Conservation (phyloP, 805 yeast species). For the Teunomyces gatunensis region DNA sequence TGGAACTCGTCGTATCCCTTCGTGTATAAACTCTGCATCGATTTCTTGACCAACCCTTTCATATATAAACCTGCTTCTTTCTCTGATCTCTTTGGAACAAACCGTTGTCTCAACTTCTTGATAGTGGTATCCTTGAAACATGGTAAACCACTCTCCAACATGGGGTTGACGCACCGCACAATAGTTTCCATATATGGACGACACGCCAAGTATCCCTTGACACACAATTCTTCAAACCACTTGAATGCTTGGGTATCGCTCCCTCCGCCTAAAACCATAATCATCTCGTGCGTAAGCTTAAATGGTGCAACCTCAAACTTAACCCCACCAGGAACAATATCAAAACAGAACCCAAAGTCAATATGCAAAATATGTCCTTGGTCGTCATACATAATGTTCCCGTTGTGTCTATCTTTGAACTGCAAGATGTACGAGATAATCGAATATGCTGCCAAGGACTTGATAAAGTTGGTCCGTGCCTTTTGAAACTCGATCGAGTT, state of each 20-base stretch:
- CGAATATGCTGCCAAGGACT: constrained; percentile 92
- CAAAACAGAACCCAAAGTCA: constrained; percentile 98
- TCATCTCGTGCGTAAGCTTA: constrained; percentile 95
- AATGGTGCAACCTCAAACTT: constrained; percentile 98
- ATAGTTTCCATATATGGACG: constrained; percentile 86
- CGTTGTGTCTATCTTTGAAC: constrained; percentile 97
- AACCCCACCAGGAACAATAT: constrained; percentile 98
- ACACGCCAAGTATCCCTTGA: constrained; percentile 85
- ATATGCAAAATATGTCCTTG: constrained; percentile 94
- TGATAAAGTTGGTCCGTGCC: constrained; percentile 89
- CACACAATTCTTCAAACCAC: constrained; percentile 94
- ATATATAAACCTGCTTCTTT: constrained; percentile 80
- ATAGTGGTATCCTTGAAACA: constrained; percentile 91
- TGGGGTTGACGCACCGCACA: constrained; percentile 81
- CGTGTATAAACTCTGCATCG: constrained; percentile 85
- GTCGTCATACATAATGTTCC: constrained; percentile 94
- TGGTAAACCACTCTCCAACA: constrained; percentile 94
- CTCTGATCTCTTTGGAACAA: constrained; percentile 77
- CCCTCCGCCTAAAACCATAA: constrained; percentile 92
- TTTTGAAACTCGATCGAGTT: constrained; percentile 82
- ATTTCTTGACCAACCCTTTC: constrained; percentile 71
- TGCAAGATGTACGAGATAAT: constrained; percentile 87
- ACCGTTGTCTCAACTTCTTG: constrained; percentile 69
- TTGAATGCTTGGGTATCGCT: constrained; percentile 78
- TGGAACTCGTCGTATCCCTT: constrained; percentile 98